Percentiles rank a stretch among this genome's conserved stretches.
Evolutionary conservation across 2,329 filamentous ascomycete genomes (phyloP).

Genomic region (Exophiala phaeomuriformis): DNA sequence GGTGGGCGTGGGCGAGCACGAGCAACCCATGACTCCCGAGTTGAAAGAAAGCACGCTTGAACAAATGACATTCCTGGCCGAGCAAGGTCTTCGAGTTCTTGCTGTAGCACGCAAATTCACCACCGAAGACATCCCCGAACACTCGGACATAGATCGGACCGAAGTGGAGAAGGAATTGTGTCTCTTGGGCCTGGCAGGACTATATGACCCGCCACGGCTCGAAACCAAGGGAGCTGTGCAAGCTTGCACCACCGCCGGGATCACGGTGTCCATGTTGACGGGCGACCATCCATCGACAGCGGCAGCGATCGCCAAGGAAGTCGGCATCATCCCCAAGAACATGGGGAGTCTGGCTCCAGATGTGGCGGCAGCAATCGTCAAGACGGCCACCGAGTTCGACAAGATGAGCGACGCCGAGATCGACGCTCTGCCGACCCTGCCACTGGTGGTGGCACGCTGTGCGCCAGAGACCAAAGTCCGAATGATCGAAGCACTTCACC

Average conservation of each 20-base stretch:
- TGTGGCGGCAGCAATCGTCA: conserved; percentile 45
- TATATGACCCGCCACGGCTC: conserved; percentile 55
- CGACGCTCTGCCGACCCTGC: conserved; percentile 63
- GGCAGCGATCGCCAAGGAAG: conserved; percentile 50
- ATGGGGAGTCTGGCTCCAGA: conserved; percentile 40
- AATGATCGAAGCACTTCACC: conserved; percentile 82
- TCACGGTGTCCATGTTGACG: conserved; percentile 52
- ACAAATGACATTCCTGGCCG: conserved; percentile 52
- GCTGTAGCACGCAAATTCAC: conserved; percentile 45
- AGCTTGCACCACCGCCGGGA: conserved; percentile 48
- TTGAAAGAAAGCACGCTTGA: conserved; percentile 42
- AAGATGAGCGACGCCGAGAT: conserved; percentile 47
- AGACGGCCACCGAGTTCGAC: conserved; percentile 52
- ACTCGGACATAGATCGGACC: conserved; percentile 38
- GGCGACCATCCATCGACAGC: conserved; percentile 53
- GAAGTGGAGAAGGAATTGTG: conserved; percentile 48
- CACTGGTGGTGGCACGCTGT: conserved; percentile 75
- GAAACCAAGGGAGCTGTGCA: conserved; percentile 53
- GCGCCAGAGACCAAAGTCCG: conserved; percentile 80
- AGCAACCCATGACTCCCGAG: conserved; percentile 36
- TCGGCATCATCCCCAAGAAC: conserved; percentile 48
- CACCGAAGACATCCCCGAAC: conserved; percentile 23
- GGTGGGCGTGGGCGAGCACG: conserved; percentile 37
- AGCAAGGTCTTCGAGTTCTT: conserved; percentile 54
- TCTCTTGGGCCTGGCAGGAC: conserved; percentile 52